These are phyloP conservation scores for Candida montana DNA, from an alignment of 805 yeast species.

Conservation along the genomic window DNA sequence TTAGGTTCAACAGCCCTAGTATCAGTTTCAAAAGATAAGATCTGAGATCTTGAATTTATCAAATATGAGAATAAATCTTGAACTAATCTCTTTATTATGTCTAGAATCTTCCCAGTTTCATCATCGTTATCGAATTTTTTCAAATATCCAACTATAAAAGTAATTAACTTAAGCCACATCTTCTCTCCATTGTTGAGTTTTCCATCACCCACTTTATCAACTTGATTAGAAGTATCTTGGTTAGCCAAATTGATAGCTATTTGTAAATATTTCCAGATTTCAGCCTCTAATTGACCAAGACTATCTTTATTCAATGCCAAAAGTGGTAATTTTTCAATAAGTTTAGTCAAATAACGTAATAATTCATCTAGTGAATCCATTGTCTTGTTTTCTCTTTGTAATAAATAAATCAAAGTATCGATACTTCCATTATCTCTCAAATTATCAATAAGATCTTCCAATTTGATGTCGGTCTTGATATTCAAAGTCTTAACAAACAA, in stretches of 20 bases:
- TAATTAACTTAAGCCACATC: conserved; percentile 36
- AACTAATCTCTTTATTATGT: conserved; percentile 32
- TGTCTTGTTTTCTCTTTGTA: conserved; percentile 10
- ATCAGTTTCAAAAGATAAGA: conserved; percentile 15
- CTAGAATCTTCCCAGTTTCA: conserved; percentile 20
- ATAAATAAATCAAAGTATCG: conserved; percentile 21
- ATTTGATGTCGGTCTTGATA: conserved; percentile 15
- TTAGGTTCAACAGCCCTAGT: conserved; percentile 14
- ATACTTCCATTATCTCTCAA: conserved; percentile 20
- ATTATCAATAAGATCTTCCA: conserved; percentile 20
- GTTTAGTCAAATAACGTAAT: conserved; percentile 8
- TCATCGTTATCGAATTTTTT: conserved; percentile 23
- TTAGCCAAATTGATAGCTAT: conserved; percentile 31
- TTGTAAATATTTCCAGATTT: conserved; percentile 32
- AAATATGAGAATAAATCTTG: conserved; percentile 39
- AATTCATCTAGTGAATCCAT: conserved; percentile 24
- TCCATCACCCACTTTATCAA: conserved; percentile 6
- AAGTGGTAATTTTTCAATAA: conserved; percentile 14
- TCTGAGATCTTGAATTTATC: conserved; percentile 28
- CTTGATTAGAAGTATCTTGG: too few species aligned
- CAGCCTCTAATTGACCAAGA: conserved; percentile 19
- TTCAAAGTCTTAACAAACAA: conserved; percentile 20
- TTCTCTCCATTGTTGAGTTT: conserved; percentile 26
- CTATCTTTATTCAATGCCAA: conserved; percentile 12
- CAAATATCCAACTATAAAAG: conserved; percentile 32